Conservation (phyloP, 208 protist species). For the Endotrypanum monterogeii region DNA sequence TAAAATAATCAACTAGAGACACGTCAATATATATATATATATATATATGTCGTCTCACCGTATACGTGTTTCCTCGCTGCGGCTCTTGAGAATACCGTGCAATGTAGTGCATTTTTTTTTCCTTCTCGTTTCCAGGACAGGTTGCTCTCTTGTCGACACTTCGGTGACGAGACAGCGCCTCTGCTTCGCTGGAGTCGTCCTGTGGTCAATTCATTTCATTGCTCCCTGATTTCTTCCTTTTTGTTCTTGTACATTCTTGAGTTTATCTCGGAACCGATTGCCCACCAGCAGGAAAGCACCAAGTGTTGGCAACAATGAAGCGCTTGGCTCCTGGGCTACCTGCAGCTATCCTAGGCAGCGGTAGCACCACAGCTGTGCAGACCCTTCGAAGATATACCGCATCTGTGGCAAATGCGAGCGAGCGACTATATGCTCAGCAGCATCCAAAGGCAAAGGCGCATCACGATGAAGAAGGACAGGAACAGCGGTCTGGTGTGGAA, state of each 20-base stretch:
- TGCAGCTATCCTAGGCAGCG: not conserved
- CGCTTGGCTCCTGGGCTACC: constrained; percentile 11
- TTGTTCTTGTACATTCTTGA: not conserved
- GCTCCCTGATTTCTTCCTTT: not conserved
- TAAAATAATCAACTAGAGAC: too few relatives aligned
- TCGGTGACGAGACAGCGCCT: not conserved
- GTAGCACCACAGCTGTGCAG: not conserved
- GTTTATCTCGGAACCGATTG: not conserved
- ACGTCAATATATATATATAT: too few relatives aligned
- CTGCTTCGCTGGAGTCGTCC: not conserved
- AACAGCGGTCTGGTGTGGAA: constrained; percentile 6
- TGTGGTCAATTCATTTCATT: not conserved
- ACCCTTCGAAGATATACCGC: constrained; percentile 15
- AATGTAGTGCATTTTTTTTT: not conserved
- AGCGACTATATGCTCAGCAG: constrained; percentile 3
- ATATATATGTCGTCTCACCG: too few relatives aligned
- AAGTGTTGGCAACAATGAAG: constrained; percentile 17
- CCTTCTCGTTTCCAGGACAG: too few relatives aligned
- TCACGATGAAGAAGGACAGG: not conserved
- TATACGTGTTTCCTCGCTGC: not conserved
- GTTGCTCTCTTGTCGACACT: not conserved
- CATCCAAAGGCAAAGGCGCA: constrained; percentile 3
- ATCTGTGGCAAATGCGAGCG: constrained; percentile 15
- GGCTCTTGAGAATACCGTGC: not conserved
- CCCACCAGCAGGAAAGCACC: not conserved